Conservation (phyloP, 768 basidiomycete genomes). For the Russula sp. region DNA sequence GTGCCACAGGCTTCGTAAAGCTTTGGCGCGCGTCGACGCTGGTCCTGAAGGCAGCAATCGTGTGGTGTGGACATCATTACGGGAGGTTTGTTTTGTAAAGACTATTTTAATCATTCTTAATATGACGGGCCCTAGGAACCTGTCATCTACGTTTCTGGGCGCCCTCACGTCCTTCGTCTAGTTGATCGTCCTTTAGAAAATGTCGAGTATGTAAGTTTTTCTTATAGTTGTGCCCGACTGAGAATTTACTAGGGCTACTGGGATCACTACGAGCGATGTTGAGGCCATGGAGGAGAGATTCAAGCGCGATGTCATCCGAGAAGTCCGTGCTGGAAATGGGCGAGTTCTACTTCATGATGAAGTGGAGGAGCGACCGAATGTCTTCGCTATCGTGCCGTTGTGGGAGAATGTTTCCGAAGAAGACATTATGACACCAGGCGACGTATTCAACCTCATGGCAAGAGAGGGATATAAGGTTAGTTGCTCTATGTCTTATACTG, state of each 20-base stretch:
- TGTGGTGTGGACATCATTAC: slow-evolving; percentile 92
- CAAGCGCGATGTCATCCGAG: slow-evolving; percentile 82
- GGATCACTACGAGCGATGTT: slow-evolving; percentile 85
- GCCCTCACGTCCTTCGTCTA: slow-evolving; percentile 87
- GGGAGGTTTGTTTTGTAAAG: slow-evolving; percentile 58
- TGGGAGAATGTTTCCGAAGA: slow-evolving; percentile 85
- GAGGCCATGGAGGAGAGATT: slow-evolving; percentile 88
- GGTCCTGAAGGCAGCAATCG: slow-evolving; percentile 68
- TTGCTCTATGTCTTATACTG: neutral
- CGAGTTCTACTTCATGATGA: slow-evolving; percentile 93
- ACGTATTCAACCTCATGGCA: slow-evolving; percentile 71
- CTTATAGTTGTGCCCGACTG: neutral
- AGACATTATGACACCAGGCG: slow-evolving; percentile 85
- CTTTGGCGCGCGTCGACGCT: slow-evolving; percentile 76
- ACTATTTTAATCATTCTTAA: slow-evolving; percentile 9
- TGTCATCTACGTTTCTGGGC: slow-evolving; percentile 83
- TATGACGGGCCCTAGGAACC: slow-evolving; percentile 60
- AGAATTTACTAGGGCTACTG: slow-evolving; percentile 66
- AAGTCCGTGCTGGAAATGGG: slow-evolving; percentile 68
- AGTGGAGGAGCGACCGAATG: slow-evolving; percentile 87
- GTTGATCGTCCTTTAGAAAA: slow-evolving; percentile 89
- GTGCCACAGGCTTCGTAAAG: slow-evolving; percentile 61
- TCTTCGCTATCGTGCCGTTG: slow-evolving; percentile 86
- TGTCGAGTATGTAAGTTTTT: slow-evolving; percentile 65
- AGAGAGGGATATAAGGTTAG: slow-evolving; percentile 73